phyloP scores from a whole-genome alignment of 352 stramenopile species.

The Phytophthora vignae region DNA sequence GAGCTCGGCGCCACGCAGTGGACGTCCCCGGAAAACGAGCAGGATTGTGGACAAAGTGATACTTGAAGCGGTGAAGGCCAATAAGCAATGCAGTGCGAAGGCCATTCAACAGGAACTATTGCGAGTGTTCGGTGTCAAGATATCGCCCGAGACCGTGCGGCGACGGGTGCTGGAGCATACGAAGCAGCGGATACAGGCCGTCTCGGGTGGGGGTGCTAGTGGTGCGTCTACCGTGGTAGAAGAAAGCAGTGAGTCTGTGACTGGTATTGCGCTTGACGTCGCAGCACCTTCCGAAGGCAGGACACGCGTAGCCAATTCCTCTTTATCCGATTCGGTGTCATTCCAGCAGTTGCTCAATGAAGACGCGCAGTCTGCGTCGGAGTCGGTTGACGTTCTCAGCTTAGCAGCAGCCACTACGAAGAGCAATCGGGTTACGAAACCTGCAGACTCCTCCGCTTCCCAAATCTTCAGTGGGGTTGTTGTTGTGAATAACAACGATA shows the following conservation, averaged over 20 bases:
- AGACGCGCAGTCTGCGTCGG: neutral
- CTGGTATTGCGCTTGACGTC: neutral
- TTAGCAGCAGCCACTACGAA: neutral
- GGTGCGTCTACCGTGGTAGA: neutral
- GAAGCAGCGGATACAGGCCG: constrained; percentile 38
- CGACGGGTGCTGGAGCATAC: constrained; percentile 65
- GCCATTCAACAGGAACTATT: constrained; percentile 69
- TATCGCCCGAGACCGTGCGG: constrained; percentile 69
- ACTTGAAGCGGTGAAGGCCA: constrained; percentile 61
- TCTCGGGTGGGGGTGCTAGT: constrained; percentile 19
- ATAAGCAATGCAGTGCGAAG: constrained; percentile 63
- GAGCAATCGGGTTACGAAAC: neutral
- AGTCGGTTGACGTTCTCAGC: neutral
- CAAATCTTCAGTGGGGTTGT: neutral
- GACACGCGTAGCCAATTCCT: neutral
- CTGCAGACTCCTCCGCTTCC: neutral
- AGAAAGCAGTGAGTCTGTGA: neutral
- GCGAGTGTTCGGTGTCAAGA: constrained; percentile 63
- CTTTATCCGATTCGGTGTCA: constrained; percentile 14
- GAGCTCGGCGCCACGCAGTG: constrained; percentile 58
- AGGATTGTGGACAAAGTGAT: constrained; percentile 75
- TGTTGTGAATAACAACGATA: neutral
- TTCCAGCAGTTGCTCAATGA: constrained; percentile 28
- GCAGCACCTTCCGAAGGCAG: neutral
- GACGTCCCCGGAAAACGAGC: constrained; percentile 71